Base-by-base conservation (phyloP, 371 early-diverging fungal genomes). In the Haplosporangium sp. region DNA sequence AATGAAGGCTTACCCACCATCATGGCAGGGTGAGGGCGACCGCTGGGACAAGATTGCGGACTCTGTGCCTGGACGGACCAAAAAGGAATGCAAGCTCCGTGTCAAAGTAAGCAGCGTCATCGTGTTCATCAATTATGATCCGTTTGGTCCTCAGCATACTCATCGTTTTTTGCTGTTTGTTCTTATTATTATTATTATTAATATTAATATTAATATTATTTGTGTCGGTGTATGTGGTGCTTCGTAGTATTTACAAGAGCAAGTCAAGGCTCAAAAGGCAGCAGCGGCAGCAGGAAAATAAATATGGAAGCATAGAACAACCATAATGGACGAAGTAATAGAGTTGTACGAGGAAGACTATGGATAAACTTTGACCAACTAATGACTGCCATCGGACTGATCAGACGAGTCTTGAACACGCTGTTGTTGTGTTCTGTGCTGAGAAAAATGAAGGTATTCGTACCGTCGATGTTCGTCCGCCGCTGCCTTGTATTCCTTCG, bases 31-130 rank as follows among this genome's bases (percentile, higher is more conserved):
- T 2, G 84, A 82, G 40, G 83, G 84, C 11, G 90, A 89, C 50
- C 82, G 90, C 23, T 90, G 90, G 89, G 90, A 89, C 54, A 84
- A 84, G 58, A 86, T 90, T 65, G 87, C 90, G 6, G 81, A 72
- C n/a, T 64, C 68, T 21, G 88, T 90, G 0, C 82, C 73, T 29
- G 87, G 86, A 1, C 81, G 85, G 18, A 85, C 85, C 20, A 90
- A 86, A 63, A 87, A 86, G 69, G 88, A 90, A 52, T 86, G 88
- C 59, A 89, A 86, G 66, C 79, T 73, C 18, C 81, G 90, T 23
- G 87, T 90, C 56, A 90, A 89, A 66, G 85, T 84, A 69, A 58
- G 68, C 61, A 10, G 3, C 23, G 36, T 16, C 18, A 1, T 21
- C 41, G 37, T 1, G 5, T 21, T n/a, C 5, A 29, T 38, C 18